Evolutionary conservation across 176 grass and related monocot species (phyloP).

Genomic region (Puya raimondii): DNA sequence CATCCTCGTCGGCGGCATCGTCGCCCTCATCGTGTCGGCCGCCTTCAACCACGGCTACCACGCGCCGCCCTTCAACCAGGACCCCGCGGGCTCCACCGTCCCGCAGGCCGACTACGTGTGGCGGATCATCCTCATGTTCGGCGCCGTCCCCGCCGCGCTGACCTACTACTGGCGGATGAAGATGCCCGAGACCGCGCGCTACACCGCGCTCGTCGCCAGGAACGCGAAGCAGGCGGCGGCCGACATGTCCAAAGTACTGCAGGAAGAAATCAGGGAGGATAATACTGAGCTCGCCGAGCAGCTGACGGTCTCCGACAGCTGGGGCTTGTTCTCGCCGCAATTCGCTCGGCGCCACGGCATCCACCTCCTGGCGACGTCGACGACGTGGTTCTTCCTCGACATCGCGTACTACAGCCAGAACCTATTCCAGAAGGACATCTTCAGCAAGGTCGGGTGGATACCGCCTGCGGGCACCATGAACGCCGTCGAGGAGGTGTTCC

Average conservation of each 20-base stretch:
- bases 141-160: slow-evolving; percentile 31
- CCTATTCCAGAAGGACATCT: slow-evolving; percentile 51
- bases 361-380: slow-evolving; percentile 43
- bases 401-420: slow-evolving; percentile 30
- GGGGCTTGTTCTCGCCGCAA: slow-evolving; percentile 43
- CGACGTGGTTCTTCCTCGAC: not conserved
- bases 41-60: not conserved
- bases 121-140: slow-evolving; percentile 60
- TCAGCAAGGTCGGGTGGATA: slow-evolving; percentile 30
- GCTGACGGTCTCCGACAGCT: not conserved
- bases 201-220: slow-evolving; percentile 56
- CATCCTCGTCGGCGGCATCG: slow-evolving; percentile 42
- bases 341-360: slow-evolving; percentile 35
- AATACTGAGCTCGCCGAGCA: slow-evolving; percentile 2
- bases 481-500: slow-evolving; percentile 51
- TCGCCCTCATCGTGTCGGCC: slow-evolving; percentile 22
- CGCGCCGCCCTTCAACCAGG: not conserved
- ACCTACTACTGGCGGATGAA: slow-evolving; percentile 63
- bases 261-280: slow-evolving; percentile 35
- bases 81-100: slow-evolving; percentile 17
- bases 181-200: slow-evolving; percentile 71
- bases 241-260: slow-evolving; percentile 64
- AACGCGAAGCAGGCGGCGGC: slow-evolving; percentile 37
- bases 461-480: slow-evolving; percentile 39
- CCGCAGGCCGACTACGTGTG: slow-evolving; percentile 55